A percentile compares a stretch with the other conserved stretches of the same genome.
These are phyloP conservation scores for Hyaloscypha finlandica DNA, from an alignment of 495 filamentous ascomycete genomes.

Conservation along the genomic window DNA sequence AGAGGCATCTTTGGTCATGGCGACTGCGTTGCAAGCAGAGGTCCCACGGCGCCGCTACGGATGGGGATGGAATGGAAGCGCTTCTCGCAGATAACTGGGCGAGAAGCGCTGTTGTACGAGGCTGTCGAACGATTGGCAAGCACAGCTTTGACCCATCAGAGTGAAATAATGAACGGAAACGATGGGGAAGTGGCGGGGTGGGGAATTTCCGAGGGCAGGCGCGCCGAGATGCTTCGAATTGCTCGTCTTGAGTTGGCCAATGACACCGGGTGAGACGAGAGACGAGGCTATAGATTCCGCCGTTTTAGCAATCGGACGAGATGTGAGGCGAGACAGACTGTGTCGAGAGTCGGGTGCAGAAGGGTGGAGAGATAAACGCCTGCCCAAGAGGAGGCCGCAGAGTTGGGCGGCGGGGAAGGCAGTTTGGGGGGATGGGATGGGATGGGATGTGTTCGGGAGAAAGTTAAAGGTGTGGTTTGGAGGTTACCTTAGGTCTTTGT, in stretches of 20 bases:
- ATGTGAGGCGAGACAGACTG: not conserved
- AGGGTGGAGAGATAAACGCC: not conserved
- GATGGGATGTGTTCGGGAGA: not conserved
- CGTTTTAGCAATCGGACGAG: not conserved
- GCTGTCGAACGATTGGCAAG: conserved; percentile 27
- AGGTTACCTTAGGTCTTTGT: not conserved
- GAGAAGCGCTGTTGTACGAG: conserved; percentile 33
- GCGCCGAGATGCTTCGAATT: conserved; percentile 1
- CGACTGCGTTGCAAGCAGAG: conserved; percentile 9
- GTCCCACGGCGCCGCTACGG: not conserved
- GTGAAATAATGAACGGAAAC: conserved; percentile 1
- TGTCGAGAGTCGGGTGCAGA: not conserved
- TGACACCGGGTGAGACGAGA: not conserved
- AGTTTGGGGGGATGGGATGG: not conserved
- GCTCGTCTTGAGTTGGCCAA: conserved; percentile 2
- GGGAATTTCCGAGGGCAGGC: not conserved
- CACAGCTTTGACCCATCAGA: conserved; percentile 31
- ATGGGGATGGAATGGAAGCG: conserved; percentile 21
- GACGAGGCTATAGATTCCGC: conserved; percentile 5
- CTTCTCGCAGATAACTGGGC: conserved; percentile 32
- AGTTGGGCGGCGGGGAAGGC: not conserved
- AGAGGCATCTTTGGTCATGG: conserved; percentile 31
- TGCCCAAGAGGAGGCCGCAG: not conserved
- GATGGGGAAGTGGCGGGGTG: not conserved
- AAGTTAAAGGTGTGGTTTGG: not conserved